Evolutionary conservation across 257 asterid species (phyloP).

Genomic region (Leonotis leonurus): DNA sequence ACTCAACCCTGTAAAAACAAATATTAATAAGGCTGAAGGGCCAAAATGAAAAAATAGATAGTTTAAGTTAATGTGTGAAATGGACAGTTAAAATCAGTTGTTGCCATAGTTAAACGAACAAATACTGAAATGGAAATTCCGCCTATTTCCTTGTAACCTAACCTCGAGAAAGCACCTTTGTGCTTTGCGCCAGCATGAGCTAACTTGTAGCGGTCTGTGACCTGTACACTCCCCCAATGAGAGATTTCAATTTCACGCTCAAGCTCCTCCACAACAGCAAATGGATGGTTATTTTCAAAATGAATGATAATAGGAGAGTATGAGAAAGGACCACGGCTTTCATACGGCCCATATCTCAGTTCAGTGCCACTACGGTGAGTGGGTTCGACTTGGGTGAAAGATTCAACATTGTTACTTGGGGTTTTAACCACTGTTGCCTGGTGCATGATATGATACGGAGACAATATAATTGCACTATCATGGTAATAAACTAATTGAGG

Average conservation of each 20-base stretch:
- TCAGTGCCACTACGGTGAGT: slow-evolving; percentile 58
- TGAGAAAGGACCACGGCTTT: slow-evolving; percentile 51
- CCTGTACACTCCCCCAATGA: slow-evolving; percentile 95
- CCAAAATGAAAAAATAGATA: slow-evolving; percentile 1
- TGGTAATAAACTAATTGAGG: slow-evolving; percentile 90
- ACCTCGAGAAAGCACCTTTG: slow-evolving; percentile 94
- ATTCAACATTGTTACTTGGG: slow-evolving; percentile 72
- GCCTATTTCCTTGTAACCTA: slow-evolving; percentile 15
- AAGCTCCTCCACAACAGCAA: slow-evolving; percentile 98
- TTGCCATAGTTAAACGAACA: slow-evolving; percentile 6
- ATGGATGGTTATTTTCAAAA: slow-evolving; percentile 84
- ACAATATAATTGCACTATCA: slow-evolving; percentile 77
- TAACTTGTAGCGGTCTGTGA: slow-evolving; percentile 76
- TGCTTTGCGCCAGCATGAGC: slow-evolving; percentile 94
- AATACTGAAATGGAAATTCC: background rate
- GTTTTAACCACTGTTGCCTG: slow-evolving; percentile 76
- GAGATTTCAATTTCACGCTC: slow-evolving; percentile 97
- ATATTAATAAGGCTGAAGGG: slow-evolving; percentile 13
- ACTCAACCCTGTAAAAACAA: slow-evolving; percentile 72
- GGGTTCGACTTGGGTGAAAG: slow-evolving; percentile 83
- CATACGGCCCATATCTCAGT: slow-evolving; percentile 85
- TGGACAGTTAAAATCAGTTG: background rate
- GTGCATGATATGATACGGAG: slow-evolving; percentile 69
- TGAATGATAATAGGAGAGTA: slow-evolving; percentile 63
- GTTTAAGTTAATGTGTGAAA: background rate